Evolutionary conservation across 306 rosid species (phyloP).

Genomic region (Macrotyloma uniflorum): DNA sequence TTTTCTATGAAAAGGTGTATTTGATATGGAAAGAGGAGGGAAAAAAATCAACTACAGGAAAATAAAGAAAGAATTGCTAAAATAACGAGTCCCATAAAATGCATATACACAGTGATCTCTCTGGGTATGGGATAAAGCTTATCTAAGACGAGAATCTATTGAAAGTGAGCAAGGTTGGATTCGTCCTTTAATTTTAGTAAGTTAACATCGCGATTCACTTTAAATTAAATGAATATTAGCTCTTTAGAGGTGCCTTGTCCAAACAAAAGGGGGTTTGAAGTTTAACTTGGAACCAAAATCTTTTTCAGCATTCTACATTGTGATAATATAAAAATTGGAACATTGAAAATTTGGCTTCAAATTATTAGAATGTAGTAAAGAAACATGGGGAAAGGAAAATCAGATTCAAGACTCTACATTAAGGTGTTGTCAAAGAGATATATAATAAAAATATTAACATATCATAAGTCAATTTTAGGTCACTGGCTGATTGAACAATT

Average conservation of each 20-base stretch:
- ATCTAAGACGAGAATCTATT: background rate
- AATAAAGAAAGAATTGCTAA: background rate
- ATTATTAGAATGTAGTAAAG: background rate
- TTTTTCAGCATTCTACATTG: background rate
- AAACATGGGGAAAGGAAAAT: background rate
- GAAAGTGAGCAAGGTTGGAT: background rate
- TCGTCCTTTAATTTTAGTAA: background rate
- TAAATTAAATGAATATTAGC: background rate
- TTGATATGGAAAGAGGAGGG: background rate
- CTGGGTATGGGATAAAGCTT: background rate
- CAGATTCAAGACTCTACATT: conserved; percentile 15
- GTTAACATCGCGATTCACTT: background rate
- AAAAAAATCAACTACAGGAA: background rate
- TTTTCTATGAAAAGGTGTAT: background rate
- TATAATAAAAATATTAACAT: background rate
- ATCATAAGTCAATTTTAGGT: background rate
- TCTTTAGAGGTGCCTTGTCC: background rate
- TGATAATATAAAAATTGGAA: background rate
- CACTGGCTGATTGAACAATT: background rate
- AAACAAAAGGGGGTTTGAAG: background rate
- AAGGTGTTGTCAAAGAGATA: background rate
- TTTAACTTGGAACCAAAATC: background rate
- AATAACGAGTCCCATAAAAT: background rate
- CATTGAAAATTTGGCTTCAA: background rate
- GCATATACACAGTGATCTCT: background rate